A percentile compares a stretch with the other conserved stretches of the same genome.
Evolutionary conservation across 257 asterid species (phyloP).

Genomic region (Leonotis leonurus): DNA sequence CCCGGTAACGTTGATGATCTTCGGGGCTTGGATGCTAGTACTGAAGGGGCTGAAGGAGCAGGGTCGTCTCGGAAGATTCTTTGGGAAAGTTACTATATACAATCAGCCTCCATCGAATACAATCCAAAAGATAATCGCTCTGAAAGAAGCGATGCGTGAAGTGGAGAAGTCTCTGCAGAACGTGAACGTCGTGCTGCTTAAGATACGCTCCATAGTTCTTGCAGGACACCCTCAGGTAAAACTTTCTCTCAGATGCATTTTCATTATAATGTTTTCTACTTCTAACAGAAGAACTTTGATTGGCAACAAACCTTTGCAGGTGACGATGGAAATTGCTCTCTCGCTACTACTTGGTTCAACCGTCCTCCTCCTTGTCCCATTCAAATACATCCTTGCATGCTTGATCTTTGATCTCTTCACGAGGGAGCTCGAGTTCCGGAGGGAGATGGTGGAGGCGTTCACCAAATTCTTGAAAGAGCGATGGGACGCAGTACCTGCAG

Average conservation of each 20-base stretch:
- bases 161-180: conserved; percentile 78
- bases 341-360: conserved; percentile 52
- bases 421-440: conserved; percentile 74
- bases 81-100: conserved; percentile 78
- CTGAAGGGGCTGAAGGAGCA: conserved; percentile 93
- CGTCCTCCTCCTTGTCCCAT: conserved; percentile 60
- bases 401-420: conserved; percentile 73
- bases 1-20: conserved; percentile 66
- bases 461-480: conserved; percentile 64
- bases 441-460: conserved; percentile 64
- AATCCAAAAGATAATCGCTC: conserved; percentile 79
- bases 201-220: conserved; percentile 70
- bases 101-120: conserved; percentile 97
- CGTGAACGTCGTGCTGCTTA: conserved; percentile 71
- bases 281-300: not conserved
- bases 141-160: conserved; percentile 90
- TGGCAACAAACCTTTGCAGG: conserved; percentile 27
- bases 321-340: conserved; percentile 82
- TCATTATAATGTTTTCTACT: not conserved
- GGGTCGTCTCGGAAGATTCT: conserved; percentile 92
- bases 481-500: conserved; percentile 85
- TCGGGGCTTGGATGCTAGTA: conserved; percentile 67
- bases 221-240: conserved; percentile 99
- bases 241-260: not conserved
- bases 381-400: conserved; percentile 63